Conservation (phyloP, 1,139 yeast species). For the Kodamaea plutei region DNA sequence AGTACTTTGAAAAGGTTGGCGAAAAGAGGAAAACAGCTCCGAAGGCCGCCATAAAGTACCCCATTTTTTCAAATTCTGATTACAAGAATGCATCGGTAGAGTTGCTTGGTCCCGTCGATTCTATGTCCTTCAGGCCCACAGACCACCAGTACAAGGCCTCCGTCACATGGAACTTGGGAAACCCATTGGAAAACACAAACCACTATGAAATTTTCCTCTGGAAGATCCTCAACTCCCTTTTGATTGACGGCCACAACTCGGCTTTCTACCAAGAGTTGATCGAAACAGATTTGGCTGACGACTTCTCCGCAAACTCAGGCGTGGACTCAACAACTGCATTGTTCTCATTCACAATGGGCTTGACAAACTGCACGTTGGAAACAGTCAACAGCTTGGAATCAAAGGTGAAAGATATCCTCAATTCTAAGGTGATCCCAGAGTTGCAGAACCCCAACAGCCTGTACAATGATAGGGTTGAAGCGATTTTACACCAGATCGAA, state of each 20-base stretch:
- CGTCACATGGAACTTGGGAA: conserved; percentile 82
- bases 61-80: conserved; percentile 20
- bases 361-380: conserved; percentile 64
- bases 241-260: conserved; percentile 90
- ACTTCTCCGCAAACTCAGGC: conserved; percentile 85
- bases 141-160: conserved; percentile 75
- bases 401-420: conserved; percentile 42
- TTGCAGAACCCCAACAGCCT: conserved; percentile 42
- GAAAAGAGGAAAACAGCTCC: conserved; percentile 3
- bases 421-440: conserved; percentile 34
- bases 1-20: conserved; percentile 44
- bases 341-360: conserved; percentile 78
- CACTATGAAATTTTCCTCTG: conserved; percentile 67
- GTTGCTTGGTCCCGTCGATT: conserved; percentile 75
- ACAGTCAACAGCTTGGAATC: conserved; percentile 45
- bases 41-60: conserved; percentile 23
- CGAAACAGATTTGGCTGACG: conserved; percentile 82
- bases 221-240: conserved; percentile 65
- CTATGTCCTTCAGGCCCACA: conserved; percentile 59
- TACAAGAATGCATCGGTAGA: conserved; percentile 6
- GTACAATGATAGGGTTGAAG: conserved; percentile 66
- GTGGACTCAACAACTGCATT: conserved; percentile 78
- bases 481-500: conserved; percentile 85
- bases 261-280: conserved; percentile 81
- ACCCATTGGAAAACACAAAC: conserved; percentile 52